phyloP scores from a whole-genome alignment of 192 early-diverging fungal species.

The Linnemannia schmuckeri region DNA sequence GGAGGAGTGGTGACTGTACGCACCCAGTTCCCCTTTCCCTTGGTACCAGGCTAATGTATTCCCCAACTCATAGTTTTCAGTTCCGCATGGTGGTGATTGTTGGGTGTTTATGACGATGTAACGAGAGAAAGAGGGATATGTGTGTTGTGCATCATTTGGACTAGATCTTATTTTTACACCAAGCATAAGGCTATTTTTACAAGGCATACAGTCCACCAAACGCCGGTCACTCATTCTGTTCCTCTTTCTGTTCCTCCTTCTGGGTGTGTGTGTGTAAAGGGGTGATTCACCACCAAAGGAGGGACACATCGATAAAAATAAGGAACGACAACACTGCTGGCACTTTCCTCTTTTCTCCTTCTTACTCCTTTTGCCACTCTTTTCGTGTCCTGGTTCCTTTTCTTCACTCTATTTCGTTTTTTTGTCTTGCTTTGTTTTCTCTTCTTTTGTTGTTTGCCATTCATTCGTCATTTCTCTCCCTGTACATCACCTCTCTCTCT shows the following conservation, averaged over 20 bases:
- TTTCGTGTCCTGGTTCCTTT: neutral
- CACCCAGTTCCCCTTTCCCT: neutral
- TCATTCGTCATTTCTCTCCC: neutral
- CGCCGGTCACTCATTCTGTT: neutral
- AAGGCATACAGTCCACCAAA: too few relatives aligned
- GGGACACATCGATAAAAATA: neutral
- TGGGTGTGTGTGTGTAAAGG: neutral
- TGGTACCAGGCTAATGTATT: neutral
- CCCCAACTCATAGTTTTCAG: neutral
- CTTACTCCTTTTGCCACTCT: neutral
- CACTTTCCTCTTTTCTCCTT: neutral
- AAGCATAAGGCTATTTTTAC: neutral
- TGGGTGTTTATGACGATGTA: neutral
- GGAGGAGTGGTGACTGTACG: neutral
- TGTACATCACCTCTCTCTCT: neutral
- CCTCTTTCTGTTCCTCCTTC: neutral
- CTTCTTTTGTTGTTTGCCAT: neutral
- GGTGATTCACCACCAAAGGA: neutral
- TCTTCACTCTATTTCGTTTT: neutral
- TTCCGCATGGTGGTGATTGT: too few relatives aligned
- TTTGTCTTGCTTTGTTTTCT: neutral
- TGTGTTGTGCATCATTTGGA: neutral
- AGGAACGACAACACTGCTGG: neutral
- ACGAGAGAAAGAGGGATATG: neutral
- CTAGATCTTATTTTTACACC: neutral